Conservation (phyloP, 768 basidiomycete genomes). For the Termitomyces sp. region DNA sequence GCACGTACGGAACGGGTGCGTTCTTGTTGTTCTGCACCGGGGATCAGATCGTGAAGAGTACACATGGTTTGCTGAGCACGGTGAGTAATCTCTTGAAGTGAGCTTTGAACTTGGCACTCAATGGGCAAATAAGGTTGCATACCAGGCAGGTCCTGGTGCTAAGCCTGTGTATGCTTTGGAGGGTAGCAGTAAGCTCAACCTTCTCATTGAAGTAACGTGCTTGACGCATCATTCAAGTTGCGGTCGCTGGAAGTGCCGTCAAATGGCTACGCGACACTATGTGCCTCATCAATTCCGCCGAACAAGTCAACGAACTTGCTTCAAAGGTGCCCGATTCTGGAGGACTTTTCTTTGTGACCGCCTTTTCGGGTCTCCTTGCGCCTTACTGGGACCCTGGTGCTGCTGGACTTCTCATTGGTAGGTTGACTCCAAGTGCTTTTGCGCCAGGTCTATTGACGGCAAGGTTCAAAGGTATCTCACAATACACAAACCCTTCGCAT, state of each 20-base stretch:
- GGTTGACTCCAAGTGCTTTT: slow-evolving; percentile 6
- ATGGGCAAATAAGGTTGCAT: slow-evolving; percentile 64
- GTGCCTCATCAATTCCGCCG: slow-evolving; percentile 73
- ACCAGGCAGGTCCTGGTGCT: slow-evolving; percentile 75
- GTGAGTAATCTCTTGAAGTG: slow-evolving; percentile 35
- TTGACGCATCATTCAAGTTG: slow-evolving; percentile 46
- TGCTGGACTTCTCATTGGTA: slow-evolving; percentile 81
- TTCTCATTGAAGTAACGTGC: background rate
- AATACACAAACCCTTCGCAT: slow-evolving; percentile 89
- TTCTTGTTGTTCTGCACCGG: slow-evolving; percentile 97
- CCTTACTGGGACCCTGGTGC: slow-evolving; percentile 98
- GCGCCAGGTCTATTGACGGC: background rate
- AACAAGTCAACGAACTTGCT: slow-evolving; percentile 85
- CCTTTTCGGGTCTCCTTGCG: slow-evolving; percentile 92
- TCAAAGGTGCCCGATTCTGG: slow-evolving; percentile 74
- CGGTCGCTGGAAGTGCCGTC: slow-evolving; percentile 92
- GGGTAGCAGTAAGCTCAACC: slow-evolving; percentile 71
- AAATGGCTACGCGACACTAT: slow-evolving; percentile 97
- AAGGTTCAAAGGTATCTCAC: slow-evolving; percentile 56
- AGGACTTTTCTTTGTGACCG: slow-evolving; percentile 95
- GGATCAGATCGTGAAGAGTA: slow-evolving; percentile 77
- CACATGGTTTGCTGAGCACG: slow-evolving; percentile 86
- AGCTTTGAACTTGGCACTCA: background rate
- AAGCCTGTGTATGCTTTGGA: slow-evolving; percentile 92
- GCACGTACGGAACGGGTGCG: slow-evolving; percentile 96